phyloP scores from a whole-genome alignment of 2,329 filamentous ascomycete species.

The Tetracladium maxilliforme region DNA sequence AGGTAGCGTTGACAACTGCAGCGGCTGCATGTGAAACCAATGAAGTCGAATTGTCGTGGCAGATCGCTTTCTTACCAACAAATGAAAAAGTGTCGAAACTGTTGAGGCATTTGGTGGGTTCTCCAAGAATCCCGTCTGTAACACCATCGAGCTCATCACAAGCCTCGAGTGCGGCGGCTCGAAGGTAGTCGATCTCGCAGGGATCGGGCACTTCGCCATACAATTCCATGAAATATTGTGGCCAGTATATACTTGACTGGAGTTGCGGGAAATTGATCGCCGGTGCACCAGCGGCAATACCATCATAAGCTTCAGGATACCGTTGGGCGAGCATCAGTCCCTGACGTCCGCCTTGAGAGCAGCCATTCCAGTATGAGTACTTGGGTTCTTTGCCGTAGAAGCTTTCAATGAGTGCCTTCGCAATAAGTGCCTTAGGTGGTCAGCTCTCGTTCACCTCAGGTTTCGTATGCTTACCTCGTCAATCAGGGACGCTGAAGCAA shows the following conservation, averaged over 20 bases:
- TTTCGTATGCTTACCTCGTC: no score
- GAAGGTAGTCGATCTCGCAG: constrained; percentile 6
- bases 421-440: no score
- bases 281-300: constrained; percentile 21
- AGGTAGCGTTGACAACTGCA: no score
- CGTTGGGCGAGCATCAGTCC: constrained; percentile 19
- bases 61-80: no score
- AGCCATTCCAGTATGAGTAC: constrained; percentile 21
- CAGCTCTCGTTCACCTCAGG: no score
- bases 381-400: constrained; percentile 15
- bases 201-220: constrained; percentile 2
- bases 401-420: constrained; percentile 11
- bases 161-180: constrained; percentile 3
- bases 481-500: neutral
- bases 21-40: no score
- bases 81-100: no score
- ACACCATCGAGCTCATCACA: constrained; percentile 8
- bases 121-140: constrained; percentile 6
- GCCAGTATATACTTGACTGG: constrained; percentile 3
- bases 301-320: constrained; percentile 20
- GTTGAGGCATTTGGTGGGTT: constrained; percentile 3
- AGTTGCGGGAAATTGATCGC: constrained; percentile 19
- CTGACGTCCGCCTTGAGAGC: constrained; percentile 20
- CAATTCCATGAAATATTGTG: constrained; percentile 7
- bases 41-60: no score